phyloP scores from a whole-genome alignment of 371 early-diverging fungal species.

The Syncephalastrum sp. region DNA sequence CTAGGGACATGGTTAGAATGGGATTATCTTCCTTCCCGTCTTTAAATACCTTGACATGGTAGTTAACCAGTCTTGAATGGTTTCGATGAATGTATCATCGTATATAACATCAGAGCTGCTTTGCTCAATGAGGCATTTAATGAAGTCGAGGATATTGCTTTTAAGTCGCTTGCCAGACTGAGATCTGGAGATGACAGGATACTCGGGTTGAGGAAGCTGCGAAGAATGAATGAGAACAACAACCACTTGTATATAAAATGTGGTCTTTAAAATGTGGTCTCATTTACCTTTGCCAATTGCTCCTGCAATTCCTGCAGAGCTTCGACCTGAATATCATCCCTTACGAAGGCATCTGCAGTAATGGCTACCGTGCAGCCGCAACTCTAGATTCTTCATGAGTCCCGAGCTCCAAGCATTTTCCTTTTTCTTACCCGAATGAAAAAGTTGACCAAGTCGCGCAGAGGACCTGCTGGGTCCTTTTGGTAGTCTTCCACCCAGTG shows the following conservation, averaged over 20 bases:
- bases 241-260: background rate
- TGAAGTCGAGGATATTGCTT: slow-evolving; percentile 58
- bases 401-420: background rate
- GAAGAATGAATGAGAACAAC: background rate
- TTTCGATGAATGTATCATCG: slow-evolving; percentile 58
- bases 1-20: slow-evolving; percentile 26
- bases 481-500: slow-evolving; percentile 29
- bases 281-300: slow-evolving; percentile 37
- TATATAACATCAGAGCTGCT: slow-evolving; percentile 62
- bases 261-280: background rate
- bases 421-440: slow-evolving; percentile 51
- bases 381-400: slow-evolving; percentile 19
- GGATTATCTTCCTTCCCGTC: background rate
- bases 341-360: slow-evolving; percentile 31
- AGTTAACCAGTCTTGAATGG: slow-evolving; percentile 53
- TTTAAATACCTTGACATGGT: slow-evolving; percentile 50
- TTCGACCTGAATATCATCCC: slow-evolving; percentile 38
- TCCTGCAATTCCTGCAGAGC: slow-evolving; percentile 46
- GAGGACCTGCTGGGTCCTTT: slow-evolving; percentile 20
- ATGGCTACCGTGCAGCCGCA: slow-evolving; percentile 44
- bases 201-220: slow-evolving; percentile 59
- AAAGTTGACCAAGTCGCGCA: slow-evolving; percentile 61
- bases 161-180: slow-evolving; percentile 60
- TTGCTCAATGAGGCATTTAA: slow-evolving; percentile 56
- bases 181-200: slow-evolving; percentile 61